Conservation (phyloP, 2,329 filamentous ascomycete species). For the Nemania serpens region DNA sequence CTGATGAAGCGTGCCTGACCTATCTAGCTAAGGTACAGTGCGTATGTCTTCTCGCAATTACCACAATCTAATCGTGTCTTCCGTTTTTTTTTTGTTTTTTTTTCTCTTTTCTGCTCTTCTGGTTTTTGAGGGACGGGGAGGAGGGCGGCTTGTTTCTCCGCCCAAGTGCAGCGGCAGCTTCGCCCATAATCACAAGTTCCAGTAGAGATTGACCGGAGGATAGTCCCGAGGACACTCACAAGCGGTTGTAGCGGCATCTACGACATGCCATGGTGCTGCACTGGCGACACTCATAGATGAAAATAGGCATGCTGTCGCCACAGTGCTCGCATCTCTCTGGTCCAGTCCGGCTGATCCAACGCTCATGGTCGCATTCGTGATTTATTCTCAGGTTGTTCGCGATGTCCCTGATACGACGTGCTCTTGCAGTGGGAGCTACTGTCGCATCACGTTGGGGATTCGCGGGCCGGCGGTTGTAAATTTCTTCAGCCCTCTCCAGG, state of each 20-base stretch:
- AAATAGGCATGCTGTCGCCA: constrained; percentile 36
- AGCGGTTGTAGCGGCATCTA: constrained; percentile 51
- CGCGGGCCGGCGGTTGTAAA: background rate
- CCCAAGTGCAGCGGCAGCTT: background rate
- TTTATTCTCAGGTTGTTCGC: constrained; percentile 19
- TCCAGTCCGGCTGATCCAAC: constrained; percentile 35
- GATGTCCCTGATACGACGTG: constrained; percentile 7
- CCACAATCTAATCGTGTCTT: too few relatives aligned
- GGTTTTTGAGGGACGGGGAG: too few relatives aligned
- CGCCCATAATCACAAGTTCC: background rate
- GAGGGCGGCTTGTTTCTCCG: too few relatives aligned
- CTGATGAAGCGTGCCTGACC: too few relatives aligned
- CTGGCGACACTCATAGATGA: constrained; percentile 52
- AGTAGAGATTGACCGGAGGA: background rate
- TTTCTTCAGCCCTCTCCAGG: constrained; percentile 10
- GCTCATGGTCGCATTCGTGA: constrained; percentile 30
- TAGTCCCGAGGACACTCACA: constrained; percentile 32
- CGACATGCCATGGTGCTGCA: constrained; percentile 53
- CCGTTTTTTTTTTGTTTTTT: too few relatives aligned
- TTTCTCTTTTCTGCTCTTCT: too few relatives aligned
- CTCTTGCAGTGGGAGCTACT: background rate
- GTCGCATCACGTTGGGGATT: background rate
- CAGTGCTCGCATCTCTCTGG: constrained; percentile 33
- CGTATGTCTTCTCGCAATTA: background rate
- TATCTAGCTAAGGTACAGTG: too few relatives aligned